Evolutionary conservation across 2,329 filamentous ascomycete species (phyloP), one percentile per base, ranked within the genome.

Genomic region (Cucurbitaria berberidis): DNA sequence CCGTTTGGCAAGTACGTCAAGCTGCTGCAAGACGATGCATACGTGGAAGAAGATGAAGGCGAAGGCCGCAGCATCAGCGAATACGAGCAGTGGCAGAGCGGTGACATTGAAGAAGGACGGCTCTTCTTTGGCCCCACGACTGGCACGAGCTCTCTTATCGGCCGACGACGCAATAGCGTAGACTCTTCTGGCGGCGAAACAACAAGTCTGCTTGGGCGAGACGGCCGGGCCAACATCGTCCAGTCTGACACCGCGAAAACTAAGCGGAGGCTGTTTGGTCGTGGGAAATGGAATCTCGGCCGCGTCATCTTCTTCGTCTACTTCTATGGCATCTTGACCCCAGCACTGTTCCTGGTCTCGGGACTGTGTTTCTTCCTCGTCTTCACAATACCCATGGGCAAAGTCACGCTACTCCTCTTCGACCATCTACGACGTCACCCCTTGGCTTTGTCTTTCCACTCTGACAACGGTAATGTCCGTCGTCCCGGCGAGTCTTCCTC

Each of bases 61-160:
- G 95, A 99, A 76, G 95, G 95, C 18, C 87, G 95, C 69, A 98
- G 93, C 78, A 97, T 99, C 69, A 96, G 91, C 67, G 95, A 99
- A 78, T 99, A 99, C 72, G 95, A 99, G 75, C 92, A 96, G 77
- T 99, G 95, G 95, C 95, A 99, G 78, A 97, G 87, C 70, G 95
- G 95, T 45, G 95, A 99, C 69, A 84, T 99, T 29, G 95, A 99
- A 75, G 92, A 98, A 73, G 95, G 95, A 3, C 86, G 93, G 29
- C 84, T 99, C 2, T 98, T 99, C 80, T 99, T 99, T 73, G 96
- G 95, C 0, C 95, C 95, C 3, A 86, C 78, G 24, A 78, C 85
- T 21, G 87, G 83, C 63, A 86, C 90, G 47, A 66, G 63, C 40
- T 96, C 92, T 6, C 86, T 98, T 45, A 81, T 97, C 36, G 95